Base-by-base conservation (phyloP, 2,329 filamentous ascomycete species). In the Aaosphaeria pasadenensis region DNA sequence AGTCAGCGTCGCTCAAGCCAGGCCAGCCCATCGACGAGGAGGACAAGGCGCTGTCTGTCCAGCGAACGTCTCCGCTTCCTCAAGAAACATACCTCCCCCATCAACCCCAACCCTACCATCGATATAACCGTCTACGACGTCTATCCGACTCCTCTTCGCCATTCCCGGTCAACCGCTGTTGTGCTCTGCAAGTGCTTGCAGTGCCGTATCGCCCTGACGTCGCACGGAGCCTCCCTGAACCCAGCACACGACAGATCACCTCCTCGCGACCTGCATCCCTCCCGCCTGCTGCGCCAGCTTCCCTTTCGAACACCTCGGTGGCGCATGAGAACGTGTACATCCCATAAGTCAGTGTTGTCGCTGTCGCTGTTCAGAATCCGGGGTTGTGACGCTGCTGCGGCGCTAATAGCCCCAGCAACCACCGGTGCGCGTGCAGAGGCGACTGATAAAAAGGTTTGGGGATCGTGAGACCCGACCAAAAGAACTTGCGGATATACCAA, bases 181-280 rank as follows among this genome's bases (percentile, higher is more conserved):
- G 40, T 45, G 24, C 38, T 42, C 41, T 43, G 17, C 45, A 30
- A 30, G 42, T 38, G 47, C 41, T 49, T 40, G n/a, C 42, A 13
- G 42, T 45, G 49, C 49, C 49, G 40, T 33, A 53, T 11, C 50
- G 49, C 49, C 53, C 57, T 56, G 57, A 53, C 62, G 59, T 62
- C 59, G 64, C 64, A 61, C 66, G 53, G 59, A 35, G 46, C 9
- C 49, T 60, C 54, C 50, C 56, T 62, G 50, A n/a, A n/a, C 60
- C 57, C 63, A 63, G 64, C 66, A 67, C 66, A 66, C 66, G 65
- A 66, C 64, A 49, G 55, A 38, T 24, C 11, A 28, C 9, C 39
- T 24, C 39, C 41, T 50, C 56, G 56, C 60, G 48, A 49, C 49
- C 29, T 48, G 33, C 51, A 39, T 35, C 46, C 51, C 38, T 24